These are phyloP conservation scores for Flaveria robusta DNA, from an alignment of 129 eudicot genomes.

Conservation along the genomic window DNA sequence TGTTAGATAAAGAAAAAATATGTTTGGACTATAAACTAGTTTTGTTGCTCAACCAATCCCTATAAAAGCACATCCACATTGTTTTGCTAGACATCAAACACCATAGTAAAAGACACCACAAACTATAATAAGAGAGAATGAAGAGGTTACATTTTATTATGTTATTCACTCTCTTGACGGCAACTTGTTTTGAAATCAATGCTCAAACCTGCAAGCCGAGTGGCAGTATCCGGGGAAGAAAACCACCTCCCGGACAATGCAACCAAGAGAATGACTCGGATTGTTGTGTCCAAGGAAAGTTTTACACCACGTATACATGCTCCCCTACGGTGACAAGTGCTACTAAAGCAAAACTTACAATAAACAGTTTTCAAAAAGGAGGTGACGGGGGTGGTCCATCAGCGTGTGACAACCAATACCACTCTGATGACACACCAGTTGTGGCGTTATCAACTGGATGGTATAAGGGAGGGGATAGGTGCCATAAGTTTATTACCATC, in stretches of 20 bases:
- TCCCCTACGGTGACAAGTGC: constrained; percentile 41
- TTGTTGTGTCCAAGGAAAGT: constrained; percentile 44
- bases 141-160: constrained; percentile 20
- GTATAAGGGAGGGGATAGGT: constrained; percentile 45
- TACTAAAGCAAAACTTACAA: constrained; percentile 46
- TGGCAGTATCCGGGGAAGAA: constrained; percentile 40
- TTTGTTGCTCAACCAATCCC: constrained; percentile 1
- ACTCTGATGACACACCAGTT: constrained; percentile 45
- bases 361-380: constrained; percentile 48
- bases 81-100: background rate
- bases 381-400: constrained; percentile 60
- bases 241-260: constrained; percentile 48
- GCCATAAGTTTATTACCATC: constrained; percentile 28
- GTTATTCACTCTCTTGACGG: constrained; percentile 16
- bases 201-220: constrained; percentile 45
- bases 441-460: constrained; percentile 55
- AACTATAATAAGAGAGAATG: constrained; percentile 9
- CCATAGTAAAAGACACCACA: background rate
- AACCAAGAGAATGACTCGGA: constrained; percentile 38
- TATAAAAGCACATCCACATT: background rate
- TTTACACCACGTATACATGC: constrained; percentile 47
- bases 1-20: background rate
- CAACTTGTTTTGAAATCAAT: constrained; percentile 11
- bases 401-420: constrained; percentile 47
- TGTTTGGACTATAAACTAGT: background rate